phyloP scores from a whole-genome alignment of 2,329 filamentous ascomycete species.

The Cladosporium sp. region DNA sequence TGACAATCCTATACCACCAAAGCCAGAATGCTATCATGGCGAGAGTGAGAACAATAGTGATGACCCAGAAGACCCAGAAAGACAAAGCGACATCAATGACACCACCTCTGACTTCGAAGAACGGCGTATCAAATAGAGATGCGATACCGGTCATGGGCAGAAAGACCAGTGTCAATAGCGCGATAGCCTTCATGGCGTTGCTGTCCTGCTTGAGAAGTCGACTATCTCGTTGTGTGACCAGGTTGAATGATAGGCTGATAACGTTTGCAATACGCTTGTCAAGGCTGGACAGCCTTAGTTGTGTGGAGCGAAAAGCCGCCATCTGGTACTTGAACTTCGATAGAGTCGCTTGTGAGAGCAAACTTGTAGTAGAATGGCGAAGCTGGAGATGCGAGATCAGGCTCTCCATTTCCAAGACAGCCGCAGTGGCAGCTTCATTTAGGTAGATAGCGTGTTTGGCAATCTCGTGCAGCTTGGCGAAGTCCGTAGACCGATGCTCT shows the following conservation, averaged over 20 bases:
- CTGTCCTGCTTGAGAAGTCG: constrained; percentile 33
- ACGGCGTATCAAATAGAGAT: constrained; percentile 17
- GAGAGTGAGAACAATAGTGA: constrained; percentile 13
- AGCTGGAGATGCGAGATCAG: constrained; percentile 23
- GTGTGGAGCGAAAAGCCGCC: constrained; percentile 32
- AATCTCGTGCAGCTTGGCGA: constrained; percentile 34
- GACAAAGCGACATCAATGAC: neutral
- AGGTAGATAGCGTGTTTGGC: constrained; percentile 37
- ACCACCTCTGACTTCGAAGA: constrained; percentile 12
- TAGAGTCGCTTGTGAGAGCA: constrained; percentile 9
- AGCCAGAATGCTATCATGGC: constrained; percentile 12
- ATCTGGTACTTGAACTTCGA: constrained; percentile 26
- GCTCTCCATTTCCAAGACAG: constrained; percentile 25
- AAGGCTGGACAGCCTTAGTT: constrained; percentile 32
- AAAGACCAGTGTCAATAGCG: constrained; percentile 36
- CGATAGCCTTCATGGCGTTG: constrained; percentile 38
- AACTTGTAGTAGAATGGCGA: neutral
- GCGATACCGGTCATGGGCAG: constrained; percentile 26
- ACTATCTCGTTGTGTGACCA: constrained; percentile 38
- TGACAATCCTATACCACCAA: constrained; percentile 2
- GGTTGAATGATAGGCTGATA: constrained; percentile 36
- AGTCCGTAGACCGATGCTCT: constrained; percentile 22
- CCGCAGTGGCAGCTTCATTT: constrained; percentile 33
- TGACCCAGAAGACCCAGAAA: constrained; percentile 19
- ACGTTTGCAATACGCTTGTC: constrained; percentile 36